Base-by-base conservation (phyloP, 495 filamentous ascomycete genomes). In the Penicillium atrosanguineum region DNA sequence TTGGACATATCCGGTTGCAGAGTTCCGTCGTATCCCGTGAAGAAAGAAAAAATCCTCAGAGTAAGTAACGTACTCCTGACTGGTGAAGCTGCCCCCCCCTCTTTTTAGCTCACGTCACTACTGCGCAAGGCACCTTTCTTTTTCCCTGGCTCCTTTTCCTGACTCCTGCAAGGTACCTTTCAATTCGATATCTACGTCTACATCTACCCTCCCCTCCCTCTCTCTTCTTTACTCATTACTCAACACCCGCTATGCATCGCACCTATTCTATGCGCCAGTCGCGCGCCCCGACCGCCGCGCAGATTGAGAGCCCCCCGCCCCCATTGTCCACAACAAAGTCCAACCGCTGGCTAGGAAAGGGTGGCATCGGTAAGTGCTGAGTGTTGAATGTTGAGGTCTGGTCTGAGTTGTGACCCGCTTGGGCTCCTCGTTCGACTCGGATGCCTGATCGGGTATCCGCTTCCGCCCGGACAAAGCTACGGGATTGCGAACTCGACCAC, bases 251-350 rank as follows among this genome's bases (percentile, higher is more conserved):
- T 57, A 97, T 97, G 94, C 93, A 97, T 84, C 89, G 94, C 60
- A 96, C 94, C 59, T 98, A 98, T 68, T 96, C 91, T 59, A 96
- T 97, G 93, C 90, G 94, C 83, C 87, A 93, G 76, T 84, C 89
- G 77, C 86, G 94, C 80, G 87, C 88, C 61, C 95, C 95, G 44
- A 97, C 95, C 39, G 88, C 88, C 60, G 88, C 88, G 67, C 88
- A 93, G 68, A 80, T 85, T 62, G 85, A 97, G 82, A 96, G 90
- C 70, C 95, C 94, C 20, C 94, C 91, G 19, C 94, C 94, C 46
- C 95, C 95, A 49, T 67, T 89, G 31, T 96, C 93, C 29, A 85
- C 83, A 45, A 98, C 94, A 53, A 98, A 98, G 79, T 82, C 86
- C 5, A 85, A 85, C 58, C 83, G 94, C 55, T 80, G 96, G 69